phyloP scores from a whole-genome alignment of 345 rosid species.

The Physaria fendleri region DNA sequence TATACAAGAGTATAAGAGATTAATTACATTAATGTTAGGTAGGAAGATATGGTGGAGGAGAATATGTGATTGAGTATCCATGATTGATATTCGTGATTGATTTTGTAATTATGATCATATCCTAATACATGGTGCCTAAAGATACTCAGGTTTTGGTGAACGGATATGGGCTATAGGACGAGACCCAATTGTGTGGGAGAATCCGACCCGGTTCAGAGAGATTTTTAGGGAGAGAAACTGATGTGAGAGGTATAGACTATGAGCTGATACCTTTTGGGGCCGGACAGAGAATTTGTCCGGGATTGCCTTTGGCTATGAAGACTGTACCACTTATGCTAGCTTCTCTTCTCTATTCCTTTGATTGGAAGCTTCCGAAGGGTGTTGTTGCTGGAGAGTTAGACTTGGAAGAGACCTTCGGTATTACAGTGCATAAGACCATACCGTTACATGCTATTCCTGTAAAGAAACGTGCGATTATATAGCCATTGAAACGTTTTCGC shows the following conservation, averaged over 20 bases:
- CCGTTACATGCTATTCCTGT: slow-evolving; percentile 20
- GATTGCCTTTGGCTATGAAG: too few species aligned
- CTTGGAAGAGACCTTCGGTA: slow-evolving; percentile 33
- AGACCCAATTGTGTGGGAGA: slow-evolving; percentile 28
- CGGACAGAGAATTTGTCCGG: slow-evolving; percentile 24
- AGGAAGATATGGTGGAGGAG: too few species aligned
- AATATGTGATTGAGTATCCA: too few species aligned
- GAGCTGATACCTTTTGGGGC: slow-evolving; percentile 26
- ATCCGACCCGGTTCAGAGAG: slow-evolving; percentile 30
- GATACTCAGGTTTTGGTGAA: slow-evolving; percentile 36
- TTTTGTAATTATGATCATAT: too few species aligned
- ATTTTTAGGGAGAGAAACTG: slow-evolving; percentile 19
- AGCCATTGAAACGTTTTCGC: too few species aligned
- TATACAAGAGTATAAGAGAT: too few species aligned
- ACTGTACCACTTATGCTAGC: too few species aligned
- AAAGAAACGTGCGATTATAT: slow-evolving; percentile 11
- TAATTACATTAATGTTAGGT: too few species aligned
- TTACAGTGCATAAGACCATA: slow-evolving; percentile 26
- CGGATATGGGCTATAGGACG: slow-evolving; percentile 35
- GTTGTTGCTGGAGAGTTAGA: slow-evolving; percentile 28
- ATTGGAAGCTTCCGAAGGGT: slow-evolving; percentile 32
- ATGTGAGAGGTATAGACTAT: slow-evolving; percentile 26
- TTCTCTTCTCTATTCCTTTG: too few species aligned
- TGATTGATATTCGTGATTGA: too few species aligned
- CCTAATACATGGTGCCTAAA: slow-evolving; percentile 31